phyloP scores from a whole-genome alignment of 176 grass and related monocot genomes.

The Aechmea fasciata region DNA sequence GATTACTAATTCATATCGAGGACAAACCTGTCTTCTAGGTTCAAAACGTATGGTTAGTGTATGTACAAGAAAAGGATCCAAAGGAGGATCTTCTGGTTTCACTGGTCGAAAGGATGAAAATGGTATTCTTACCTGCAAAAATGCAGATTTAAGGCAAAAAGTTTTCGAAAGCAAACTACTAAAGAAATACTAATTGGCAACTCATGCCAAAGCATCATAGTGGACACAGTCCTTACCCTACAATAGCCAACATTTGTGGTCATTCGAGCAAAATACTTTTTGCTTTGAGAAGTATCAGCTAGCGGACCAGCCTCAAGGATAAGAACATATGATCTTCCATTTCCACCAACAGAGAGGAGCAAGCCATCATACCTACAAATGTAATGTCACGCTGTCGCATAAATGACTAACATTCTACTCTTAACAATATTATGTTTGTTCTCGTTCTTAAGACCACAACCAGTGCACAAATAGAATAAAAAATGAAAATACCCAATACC shows the following conservation, averaged over 20 bases:
- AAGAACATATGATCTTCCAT: conserved; percentile 87
- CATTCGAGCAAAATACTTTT: conserved; percentile 84
- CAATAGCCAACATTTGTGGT: conserved; percentile 95
- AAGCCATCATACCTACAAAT: conserved; percentile 82
- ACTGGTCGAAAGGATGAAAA: conserved; percentile 96
- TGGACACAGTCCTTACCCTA: conserved; percentile 53
- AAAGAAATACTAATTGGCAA: neutral
- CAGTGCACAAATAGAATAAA: conserved; percentile 16
- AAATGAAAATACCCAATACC: conserved; percentile 27
- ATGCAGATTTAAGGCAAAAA: conserved; percentile 11
- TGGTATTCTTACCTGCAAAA: conserved; percentile 73
- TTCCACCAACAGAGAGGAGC: conserved; percentile 88
- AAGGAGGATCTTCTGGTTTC: conserved; percentile 84
- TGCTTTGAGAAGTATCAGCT: conserved; percentile 89
- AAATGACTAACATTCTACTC: conserved; percentile 11
- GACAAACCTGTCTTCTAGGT: conserved; percentile 82
- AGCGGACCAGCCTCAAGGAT: conserved; percentile 94
- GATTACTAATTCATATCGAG: neutral
- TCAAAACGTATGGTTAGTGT: conserved; percentile 96
- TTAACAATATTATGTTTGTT: conserved; percentile 10
- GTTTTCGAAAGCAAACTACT: neutral
- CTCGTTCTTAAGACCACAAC: conserved; percentile 6
- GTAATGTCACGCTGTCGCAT: conserved; percentile 9
- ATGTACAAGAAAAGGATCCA: conserved; percentile 99
- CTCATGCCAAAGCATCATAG: conserved; percentile 7